phyloP scores from a whole-genome alignment of 129 eudicot species.

The Chrysanthemum seticuspe region DNA sequence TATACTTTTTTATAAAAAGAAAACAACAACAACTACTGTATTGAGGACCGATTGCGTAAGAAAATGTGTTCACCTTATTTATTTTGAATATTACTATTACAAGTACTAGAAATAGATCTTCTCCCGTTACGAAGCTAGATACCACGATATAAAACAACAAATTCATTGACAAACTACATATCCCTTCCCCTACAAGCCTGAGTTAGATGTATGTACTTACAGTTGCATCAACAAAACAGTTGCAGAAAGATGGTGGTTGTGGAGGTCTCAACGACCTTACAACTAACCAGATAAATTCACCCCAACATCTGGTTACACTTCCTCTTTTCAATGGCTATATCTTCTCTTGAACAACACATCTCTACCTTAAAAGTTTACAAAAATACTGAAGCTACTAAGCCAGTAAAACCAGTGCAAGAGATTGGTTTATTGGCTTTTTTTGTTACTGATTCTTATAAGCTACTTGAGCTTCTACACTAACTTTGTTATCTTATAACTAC shows the following conservation, averaged over 20 bases:
- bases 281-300: conserved; percentile 17
- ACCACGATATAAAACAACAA: too few relatives aligned
- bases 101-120: too few relatives aligned
- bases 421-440: too few relatives aligned
- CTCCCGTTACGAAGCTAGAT: too few relatives aligned
- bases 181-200: not conserved
- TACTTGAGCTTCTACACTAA: not conserved
- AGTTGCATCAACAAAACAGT: conserved; percentile 4
- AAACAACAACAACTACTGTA: too few relatives aligned
- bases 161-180: too few relatives aligned
- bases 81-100: too few relatives aligned
- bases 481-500: not conserved
- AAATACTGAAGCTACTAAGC: too few relatives aligned
- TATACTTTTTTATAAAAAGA: too few relatives aligned
- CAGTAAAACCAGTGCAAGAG: too few relatives aligned
- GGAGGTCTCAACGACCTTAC: conserved; percentile 26
- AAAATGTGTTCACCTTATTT: too few relatives aligned
- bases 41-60: too few relatives aligned
- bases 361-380: not conserved
- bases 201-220: conserved; percentile 18
- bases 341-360: not conserved
- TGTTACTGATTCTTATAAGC: not conserved
- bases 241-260: not conserved
- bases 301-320: conserved; percentile 8
- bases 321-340: conserved; percentile 16